Conservation (phyloP, 768 basidiomycete genomes). For the Favolaschia claudopus region DNA sequence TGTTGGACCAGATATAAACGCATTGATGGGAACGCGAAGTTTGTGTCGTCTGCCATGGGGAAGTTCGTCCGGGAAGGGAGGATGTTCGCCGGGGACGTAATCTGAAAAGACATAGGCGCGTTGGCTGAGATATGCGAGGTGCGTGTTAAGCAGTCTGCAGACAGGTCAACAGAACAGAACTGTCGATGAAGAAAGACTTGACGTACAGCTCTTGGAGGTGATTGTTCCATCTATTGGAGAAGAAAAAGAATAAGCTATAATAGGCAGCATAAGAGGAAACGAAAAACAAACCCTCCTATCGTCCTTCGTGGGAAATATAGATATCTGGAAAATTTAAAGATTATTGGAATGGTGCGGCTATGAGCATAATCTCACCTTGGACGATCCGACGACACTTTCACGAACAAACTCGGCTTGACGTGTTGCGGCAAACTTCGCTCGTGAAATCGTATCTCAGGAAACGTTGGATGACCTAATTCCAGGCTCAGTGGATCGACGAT, state of each 20-base stretch:
- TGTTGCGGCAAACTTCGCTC: constrained; percentile 1
- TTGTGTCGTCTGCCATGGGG: neutral
- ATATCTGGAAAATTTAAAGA: neutral
- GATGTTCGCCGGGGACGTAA: neutral
- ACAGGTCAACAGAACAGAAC: neutral
- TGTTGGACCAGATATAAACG: neutral
- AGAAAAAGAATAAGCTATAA: too few relatives aligned
- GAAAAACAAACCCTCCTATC: neutral
- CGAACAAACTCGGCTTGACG: neutral
- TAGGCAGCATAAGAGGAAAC: too few relatives aligned
- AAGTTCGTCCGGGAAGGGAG: neutral
- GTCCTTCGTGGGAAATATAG: neutral
- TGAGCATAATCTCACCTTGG: neutral
- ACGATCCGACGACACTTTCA: neutral
- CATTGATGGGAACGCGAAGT: neutral
- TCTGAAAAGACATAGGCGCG: neutral
- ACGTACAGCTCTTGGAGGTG: neutral
- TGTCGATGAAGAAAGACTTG: too few relatives aligned
- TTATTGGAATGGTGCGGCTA: neutral
- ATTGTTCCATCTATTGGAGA: constrained; percentile 1
- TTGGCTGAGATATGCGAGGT: constrained; percentile 1
- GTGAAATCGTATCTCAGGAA: neutral
- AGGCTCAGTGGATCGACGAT: neutral
- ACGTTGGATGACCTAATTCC: neutral
- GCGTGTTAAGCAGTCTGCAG: neutral